phyloP scores from a whole-genome alignment of 768 basidiomycete species.

The Calocybe cyanea region DNA sequence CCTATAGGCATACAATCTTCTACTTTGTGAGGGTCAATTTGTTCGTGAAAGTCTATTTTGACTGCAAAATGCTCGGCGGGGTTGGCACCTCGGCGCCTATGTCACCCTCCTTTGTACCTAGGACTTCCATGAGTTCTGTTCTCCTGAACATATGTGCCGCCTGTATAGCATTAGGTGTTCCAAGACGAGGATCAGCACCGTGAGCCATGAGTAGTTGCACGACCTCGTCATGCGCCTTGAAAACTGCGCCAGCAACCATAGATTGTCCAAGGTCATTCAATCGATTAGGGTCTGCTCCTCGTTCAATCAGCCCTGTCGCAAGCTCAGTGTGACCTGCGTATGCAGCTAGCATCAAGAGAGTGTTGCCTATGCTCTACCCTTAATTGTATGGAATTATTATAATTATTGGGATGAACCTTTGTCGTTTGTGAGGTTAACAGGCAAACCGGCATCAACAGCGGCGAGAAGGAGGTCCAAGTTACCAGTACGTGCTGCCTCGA shows the following conservation, averaged over 20 bases:
- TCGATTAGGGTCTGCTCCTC: slow-evolving; percentile 63
- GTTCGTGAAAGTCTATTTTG: not conserved
- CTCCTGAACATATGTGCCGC: slow-evolving; percentile 66
- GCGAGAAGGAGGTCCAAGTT: slow-evolving; percentile 47
- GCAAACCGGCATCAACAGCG: slow-evolving; percentile 67
- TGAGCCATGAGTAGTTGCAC: slow-evolving; percentile 50
- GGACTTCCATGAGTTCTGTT: slow-evolving; percentile 46
- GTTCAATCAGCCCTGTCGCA: slow-evolving; percentile 46
- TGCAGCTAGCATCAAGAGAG: slow-evolving; percentile 73
- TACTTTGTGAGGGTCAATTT: not conserved
- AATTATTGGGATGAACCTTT: slow-evolving; percentile 43
- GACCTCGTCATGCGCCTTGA: slow-evolving; percentile 66
- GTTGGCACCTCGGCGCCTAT: slow-evolving; percentile 33
- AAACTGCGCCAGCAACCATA: slow-evolving; percentile 73
- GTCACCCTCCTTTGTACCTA: slow-evolving; percentile 62
- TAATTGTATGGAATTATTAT: slow-evolving; percentile 2
- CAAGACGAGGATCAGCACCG: slow-evolving; percentile 62
- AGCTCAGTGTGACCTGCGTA: slow-evolving; percentile 65
- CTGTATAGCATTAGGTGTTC: slow-evolving; percentile 66
- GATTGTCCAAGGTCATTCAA: slow-evolving; percentile 72
- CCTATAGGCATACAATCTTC: too few relatives aligned
- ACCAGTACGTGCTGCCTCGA: slow-evolving; percentile 68
- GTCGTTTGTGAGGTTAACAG: slow-evolving; percentile 67
- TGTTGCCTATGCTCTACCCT: slow-evolving; percentile 52
- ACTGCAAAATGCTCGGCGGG: slow-evolving; percentile 19